Evolutionary conservation across 2,329 filamentous ascomycete genomes (phyloP).

Genomic region (Aphanocladium album): DNA sequence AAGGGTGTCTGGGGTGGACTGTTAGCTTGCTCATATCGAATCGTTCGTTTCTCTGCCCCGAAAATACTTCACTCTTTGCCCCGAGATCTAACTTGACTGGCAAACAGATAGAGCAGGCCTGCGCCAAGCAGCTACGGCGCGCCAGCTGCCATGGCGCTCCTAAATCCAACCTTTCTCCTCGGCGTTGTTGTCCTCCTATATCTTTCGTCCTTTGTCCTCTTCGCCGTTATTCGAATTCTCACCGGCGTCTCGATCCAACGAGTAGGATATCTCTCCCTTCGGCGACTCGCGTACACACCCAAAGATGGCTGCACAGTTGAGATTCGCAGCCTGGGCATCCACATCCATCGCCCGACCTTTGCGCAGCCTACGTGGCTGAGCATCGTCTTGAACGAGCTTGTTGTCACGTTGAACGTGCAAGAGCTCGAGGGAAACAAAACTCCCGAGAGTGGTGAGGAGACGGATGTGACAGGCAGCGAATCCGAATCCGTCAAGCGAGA

Average conservation of each 20-base stretch:
- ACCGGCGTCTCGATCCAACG: conserved; percentile 95
- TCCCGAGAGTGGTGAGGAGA: conserved; percentile 21
- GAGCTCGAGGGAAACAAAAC: conserved; percentile 52
- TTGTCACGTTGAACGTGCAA: conserved; percentile 73
- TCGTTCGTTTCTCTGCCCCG: not conserved
- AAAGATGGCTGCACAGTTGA: conserved; percentile 86
- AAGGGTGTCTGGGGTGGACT: not conserved
- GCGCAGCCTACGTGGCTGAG: conserved; percentile 96
- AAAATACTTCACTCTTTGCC: too few relatives aligned
- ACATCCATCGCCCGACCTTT: conserved; percentile 89
- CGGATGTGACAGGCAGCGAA: conserved; percentile 20
- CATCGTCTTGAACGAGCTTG: conserved; percentile 79
- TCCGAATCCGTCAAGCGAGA: conserved; percentile 7
- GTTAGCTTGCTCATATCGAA: not conserved
- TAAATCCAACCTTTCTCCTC: conserved; percentile 76
- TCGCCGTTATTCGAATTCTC: conserved; percentile 85
- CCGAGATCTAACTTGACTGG: not conserved
- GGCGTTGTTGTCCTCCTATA: conserved; percentile 83
- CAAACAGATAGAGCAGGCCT: not conserved
- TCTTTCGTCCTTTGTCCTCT: conserved; percentile 85
- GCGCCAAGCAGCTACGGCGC: not conserved
- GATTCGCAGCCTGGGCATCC: conserved; percentile 80
- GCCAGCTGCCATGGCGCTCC: conserved; percentile 50
- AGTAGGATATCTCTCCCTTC: conserved; percentile 85
- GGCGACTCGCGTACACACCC: conserved; percentile 84